A percentile compares a stretch with the other conserved stretches of the same genome.
These are phyloP conservation scores for Triglochin maritima DNA, from an alignment of 106 monocot genomes.

Conservation along the genomic window DNA sequence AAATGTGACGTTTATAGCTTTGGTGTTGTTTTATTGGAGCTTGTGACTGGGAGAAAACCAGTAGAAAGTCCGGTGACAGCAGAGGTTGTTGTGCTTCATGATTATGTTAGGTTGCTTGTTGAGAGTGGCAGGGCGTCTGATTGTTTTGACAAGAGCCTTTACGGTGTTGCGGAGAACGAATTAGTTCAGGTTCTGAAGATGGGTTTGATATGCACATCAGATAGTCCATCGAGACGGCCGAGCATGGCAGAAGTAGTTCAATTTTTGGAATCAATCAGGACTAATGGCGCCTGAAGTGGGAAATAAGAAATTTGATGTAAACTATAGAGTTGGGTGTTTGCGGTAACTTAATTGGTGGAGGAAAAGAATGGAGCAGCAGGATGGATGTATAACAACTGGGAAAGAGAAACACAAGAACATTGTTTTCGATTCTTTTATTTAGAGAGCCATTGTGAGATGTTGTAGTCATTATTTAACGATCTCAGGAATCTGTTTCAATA, in stretches of 20 bases:
- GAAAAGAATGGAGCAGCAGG: background rate
- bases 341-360: background rate
- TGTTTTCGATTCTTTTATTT: background rate
- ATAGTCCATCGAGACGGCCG: conserved; percentile 50
- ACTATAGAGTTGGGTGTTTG: too few species aligned
- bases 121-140: conserved; percentile 49
- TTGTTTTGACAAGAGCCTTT: conserved; percentile 67
- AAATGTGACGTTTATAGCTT: conserved; percentile 98
- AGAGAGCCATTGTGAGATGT: background rate
- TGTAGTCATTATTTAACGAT: background rate
- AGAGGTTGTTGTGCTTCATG: conserved; percentile 55
- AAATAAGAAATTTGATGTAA: background rate
- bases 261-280: conserved; percentile 70
- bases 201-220: conserved; percentile 76
- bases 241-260: conserved; percentile 97
- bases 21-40: conserved; percentile 78
- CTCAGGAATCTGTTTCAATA: background rate
- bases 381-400: conserved; percentile 5
- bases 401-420: background rate
- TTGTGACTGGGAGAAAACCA: conserved; percentile 75
- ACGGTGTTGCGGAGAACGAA: conserved; percentile 56
- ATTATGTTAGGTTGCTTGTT: conserved; percentile 56
- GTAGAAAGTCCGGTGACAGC: conserved; percentile 50
- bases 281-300: conserved; percentile 3
- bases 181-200: conserved; percentile 83